These are phyloP conservation scores for Chaetomium cochliodes DNA, from an alignment of 495 filamentous ascomycete species.

Conservation along the genomic window DNA sequence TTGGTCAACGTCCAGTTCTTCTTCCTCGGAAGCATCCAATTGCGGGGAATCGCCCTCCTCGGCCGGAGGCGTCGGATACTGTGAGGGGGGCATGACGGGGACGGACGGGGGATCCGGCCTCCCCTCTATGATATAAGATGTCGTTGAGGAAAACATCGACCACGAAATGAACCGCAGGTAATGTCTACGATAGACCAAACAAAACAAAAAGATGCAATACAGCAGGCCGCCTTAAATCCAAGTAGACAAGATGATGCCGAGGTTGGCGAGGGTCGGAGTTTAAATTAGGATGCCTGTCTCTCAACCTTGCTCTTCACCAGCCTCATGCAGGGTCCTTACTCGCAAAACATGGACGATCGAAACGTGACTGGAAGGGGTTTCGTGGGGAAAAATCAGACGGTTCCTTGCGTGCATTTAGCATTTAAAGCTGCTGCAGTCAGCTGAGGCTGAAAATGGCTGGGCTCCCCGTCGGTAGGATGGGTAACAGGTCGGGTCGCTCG, in stretches of 20 bases:
- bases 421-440: conserved; percentile 15
- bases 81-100: neutral
- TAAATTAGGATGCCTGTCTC: neutral
- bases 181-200: neutral
- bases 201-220: neutral
- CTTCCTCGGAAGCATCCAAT: conserved; percentile 34
- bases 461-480: neutral
- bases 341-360: neutral
- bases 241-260: neutral
- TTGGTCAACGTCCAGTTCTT: conserved; percentile 42
- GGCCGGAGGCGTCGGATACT: conserved; percentile 10
- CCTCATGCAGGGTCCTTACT: neutral
- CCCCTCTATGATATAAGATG: conserved; percentile 2
- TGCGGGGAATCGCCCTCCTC: conserved; percentile 8
- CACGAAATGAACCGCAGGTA: neutral
- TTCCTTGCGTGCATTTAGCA: neutral
- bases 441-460: conserved; percentile 10
- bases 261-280: neutral
- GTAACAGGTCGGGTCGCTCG: conserved; percentile 18
- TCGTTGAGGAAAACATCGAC: conserved; percentile 5
- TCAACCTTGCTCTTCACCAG: neutral
- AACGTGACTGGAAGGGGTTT: neutral
- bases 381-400: neutral
- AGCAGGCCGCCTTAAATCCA: neutral
- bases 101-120: neutral